Evolutionary conservation across 148 eudicot genomes (phyloP), one percentile per base, ranked within the genome.

Genomic region (Polygonum maritimum): DNA sequence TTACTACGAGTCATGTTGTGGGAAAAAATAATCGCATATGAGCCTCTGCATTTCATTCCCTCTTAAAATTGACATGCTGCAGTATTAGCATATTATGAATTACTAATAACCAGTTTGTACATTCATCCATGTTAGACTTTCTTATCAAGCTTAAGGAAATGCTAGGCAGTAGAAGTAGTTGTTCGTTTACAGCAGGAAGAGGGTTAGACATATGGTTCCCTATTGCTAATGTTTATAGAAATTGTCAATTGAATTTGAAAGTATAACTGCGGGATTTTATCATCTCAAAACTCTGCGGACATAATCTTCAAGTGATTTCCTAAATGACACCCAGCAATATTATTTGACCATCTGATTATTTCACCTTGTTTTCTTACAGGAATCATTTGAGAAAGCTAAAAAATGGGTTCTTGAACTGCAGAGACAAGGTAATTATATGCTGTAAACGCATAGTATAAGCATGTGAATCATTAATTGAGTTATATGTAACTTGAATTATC

Each of bases 391-490:
- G 76, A 84, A 85, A 79, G 91, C 91, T 38, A 89, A 87, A 81
- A 87, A 80, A 73, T 89, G 96, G 96, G 88, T 86, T 74, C 79
- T 76, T 26, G 91, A 91, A 81, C 79, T 91, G 78, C 96, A 86
- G 75, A 82, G 84, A 75, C 96, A 89, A 81, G 96, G 93, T 91
- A 73, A 35, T 67, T 33, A 36, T 35, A 14, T 60, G 21, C 38
- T 36, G 44, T 41, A 38, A 19, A n/a, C 38, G 19, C 45, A 12
- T 38, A 67, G 71, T 16, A 67, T 65, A 36, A 1, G 40, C 71
- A 35, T 36, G 44, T 67, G 71, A 67, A 11, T 19, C 9, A 5
- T 67, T 16, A 4, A 12, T 15, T 26, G 60, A 21, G 33, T 8
- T 62, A 62, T 31, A 22, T 58, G 22, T 33, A 60, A 60, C 2